phyloP scores from a whole-genome alignment of 1,284 basidiomycete genomes.

The Pholiota adiposa region DNA sequence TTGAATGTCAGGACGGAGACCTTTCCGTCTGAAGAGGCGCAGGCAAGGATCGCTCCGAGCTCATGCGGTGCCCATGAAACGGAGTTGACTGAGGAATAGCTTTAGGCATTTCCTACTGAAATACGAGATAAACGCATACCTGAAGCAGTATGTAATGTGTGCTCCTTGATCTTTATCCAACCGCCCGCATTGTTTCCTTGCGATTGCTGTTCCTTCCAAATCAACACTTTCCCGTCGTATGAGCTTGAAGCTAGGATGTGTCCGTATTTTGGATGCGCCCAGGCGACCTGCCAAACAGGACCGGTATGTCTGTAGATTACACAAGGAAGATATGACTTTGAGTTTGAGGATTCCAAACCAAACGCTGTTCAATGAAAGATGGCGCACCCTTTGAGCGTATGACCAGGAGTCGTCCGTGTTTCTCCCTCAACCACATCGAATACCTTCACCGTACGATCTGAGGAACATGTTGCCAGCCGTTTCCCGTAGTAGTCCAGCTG shows the following conservation, averaged over 20 bases:
- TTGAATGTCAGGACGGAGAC: conserved; percentile 97
- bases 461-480: conserved; percentile 95
- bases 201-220: conserved; percentile 90
- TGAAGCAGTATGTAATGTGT: conserved; percentile 92
- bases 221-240: conserved; percentile 97
- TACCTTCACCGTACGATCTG: conserved; percentile 93
- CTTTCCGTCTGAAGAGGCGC: conserved; percentile 98
- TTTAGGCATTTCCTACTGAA: background rate
- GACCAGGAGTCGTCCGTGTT: conserved; percentile 61
- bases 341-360: conserved; percentile 1
- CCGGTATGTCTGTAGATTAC: conserved; percentile 88
- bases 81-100: conserved; percentile 83
- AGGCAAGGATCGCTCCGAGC: conserved; percentile 94
- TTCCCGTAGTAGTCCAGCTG: conserved; percentile 99
- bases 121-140: conserved; percentile 50
- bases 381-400: conserved; percentile 85
- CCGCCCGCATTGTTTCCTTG: conserved; percentile 58
- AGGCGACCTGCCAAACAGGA: conserved; percentile 98
- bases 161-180: conserved; percentile 98
- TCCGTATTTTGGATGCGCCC: conserved; percentile 98
- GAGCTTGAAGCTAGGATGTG: conserved; percentile 97
- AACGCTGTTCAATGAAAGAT: background rate
- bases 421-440: conserved; percentile 95
- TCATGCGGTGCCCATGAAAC: conserved; percentile 99
- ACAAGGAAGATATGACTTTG: no score